A percentile compares a stretch with the other conserved stretches of the same genome.
Evolutionary conservation across 768 basidiomycete genomes (phyloP).

Genomic region (Leucocoprinus leucothites): DNA sequence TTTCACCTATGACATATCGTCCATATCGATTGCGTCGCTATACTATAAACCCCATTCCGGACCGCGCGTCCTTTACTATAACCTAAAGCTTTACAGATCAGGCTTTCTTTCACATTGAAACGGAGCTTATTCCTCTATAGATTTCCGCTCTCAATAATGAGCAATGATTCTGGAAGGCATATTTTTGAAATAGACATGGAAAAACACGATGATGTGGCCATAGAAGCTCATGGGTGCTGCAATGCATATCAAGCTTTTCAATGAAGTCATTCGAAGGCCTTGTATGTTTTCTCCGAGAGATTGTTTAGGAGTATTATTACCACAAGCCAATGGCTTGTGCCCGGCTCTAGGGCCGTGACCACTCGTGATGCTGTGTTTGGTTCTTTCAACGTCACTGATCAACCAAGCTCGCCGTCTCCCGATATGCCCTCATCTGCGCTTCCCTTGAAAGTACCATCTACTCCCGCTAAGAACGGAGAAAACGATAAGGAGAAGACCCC

Average conservation of each 20-base stretch:
- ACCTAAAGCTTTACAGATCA: too few relatives aligned
- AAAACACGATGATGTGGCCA: too few relatives aligned
- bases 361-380: too few relatives aligned
- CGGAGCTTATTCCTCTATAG: not conserved
- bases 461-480: slow-evolving; percentile 45
- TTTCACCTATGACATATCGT: not conserved
- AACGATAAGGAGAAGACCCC: slow-evolving; percentile 52
- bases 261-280: slow-evolving; percentile 1
- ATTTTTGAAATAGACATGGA: too few relatives aligned
- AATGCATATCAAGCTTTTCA: too few relatives aligned
- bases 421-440: slow-evolving; percentile 53
- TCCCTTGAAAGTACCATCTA: slow-evolving; percentile 63
- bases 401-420: slow-evolving; percentile 9
- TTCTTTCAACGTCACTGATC: not conserved
- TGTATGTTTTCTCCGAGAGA: not conserved
- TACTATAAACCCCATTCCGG: not conserved
- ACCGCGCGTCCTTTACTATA: not conserved
- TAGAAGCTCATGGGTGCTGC: too few relatives aligned
- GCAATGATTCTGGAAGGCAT: too few relatives aligned
- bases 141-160: not conserved
- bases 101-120: not conserved
- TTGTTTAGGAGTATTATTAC: slow-evolving; percentile 20
- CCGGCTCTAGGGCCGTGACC: too few relatives aligned
- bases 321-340: slow-evolving; percentile 7
- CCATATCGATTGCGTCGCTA: not conserved